Conservation (phyloP, 108 stramenopile species). For the Nannochloropsis salina region DNA sequence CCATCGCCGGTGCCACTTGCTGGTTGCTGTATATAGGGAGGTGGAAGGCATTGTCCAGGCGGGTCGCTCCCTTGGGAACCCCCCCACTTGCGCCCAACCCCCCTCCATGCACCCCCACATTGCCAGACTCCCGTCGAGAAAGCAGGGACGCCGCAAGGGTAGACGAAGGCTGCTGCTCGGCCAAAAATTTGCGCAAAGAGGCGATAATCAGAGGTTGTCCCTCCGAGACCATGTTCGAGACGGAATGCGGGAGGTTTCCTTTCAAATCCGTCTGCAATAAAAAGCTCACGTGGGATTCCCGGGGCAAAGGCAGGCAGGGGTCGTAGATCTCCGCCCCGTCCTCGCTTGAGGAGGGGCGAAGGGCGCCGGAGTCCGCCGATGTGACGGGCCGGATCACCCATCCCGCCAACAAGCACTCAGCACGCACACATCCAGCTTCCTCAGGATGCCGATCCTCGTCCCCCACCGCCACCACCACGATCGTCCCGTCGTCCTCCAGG, state of each 20-base stretch:
- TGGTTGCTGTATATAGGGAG: not conserved
- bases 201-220: not conserved
- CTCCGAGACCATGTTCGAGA: not conserved
- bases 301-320: not conserved
- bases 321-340: not conserved
- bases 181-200: conserved; percentile 4
- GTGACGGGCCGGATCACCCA: not conserved
- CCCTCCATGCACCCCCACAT: not conserved
- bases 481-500: not conserved
- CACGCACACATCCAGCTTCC: not conserved
- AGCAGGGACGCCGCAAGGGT: not conserved
- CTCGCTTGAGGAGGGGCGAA: not conserved
- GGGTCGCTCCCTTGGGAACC: not conserved
- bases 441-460: conserved; percentile 12
- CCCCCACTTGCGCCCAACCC: not conserved
- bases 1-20: conserved; percentile 9
- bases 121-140: not conserved
- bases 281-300: not conserved
- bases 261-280: not conserved
- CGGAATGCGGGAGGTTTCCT: not conserved
- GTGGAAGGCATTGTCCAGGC: not conserved
- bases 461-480: not conserved
- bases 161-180: not conserved
- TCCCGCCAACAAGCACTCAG: not conserved
- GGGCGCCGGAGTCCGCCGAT: not conserved